Evolutionary conservation across 192 early-diverging fungal species (phyloP).

Genomic region (Borealophlyctis nickersoniae): DNA sequence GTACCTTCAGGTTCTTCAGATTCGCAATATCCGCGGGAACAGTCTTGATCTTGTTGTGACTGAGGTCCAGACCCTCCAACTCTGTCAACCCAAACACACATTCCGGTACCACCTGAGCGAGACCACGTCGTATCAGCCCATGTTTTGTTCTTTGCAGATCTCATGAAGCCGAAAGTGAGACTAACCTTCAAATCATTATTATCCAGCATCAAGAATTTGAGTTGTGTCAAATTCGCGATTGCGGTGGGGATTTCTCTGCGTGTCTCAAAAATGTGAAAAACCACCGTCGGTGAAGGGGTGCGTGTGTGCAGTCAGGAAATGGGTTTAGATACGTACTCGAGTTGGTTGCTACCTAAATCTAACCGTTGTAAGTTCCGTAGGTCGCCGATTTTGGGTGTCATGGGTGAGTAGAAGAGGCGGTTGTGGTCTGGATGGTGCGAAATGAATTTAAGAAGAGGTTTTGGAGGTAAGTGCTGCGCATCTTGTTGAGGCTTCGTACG

Average conservation of each 20-base stretch:
- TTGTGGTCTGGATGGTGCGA: constrained; percentile 28
- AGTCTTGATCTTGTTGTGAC: constrained; percentile 44
- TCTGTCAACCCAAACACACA: constrained; percentile 26
- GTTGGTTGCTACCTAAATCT: constrained; percentile 40
- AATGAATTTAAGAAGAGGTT: too few species aligned
- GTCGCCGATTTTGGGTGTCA: constrained; percentile 46
- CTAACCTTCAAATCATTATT: constrained; percentile 39
- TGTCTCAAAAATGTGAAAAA: too few species aligned
- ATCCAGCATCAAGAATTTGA: constrained; percentile 32
- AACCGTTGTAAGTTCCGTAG: constrained; percentile 31
- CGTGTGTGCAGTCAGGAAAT: too few species aligned
- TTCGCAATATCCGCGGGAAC: constrained; percentile 26
- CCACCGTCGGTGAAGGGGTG: too few species aligned
- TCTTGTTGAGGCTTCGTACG: too few species aligned
- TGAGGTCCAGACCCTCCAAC: constrained; percentile 31
- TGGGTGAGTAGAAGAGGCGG: constrained; percentile 46
- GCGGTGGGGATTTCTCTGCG: constrained; percentile 39
- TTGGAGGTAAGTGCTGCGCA: too few species aligned
- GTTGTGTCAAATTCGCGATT: constrained; percentile 34
- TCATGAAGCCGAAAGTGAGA: too few species aligned
- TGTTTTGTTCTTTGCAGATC: too few species aligned
- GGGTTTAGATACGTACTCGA: constrained; percentile 47
- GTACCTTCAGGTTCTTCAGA: constrained; percentile 24
- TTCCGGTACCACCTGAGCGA: constrained; percentile 29
- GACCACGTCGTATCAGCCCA: background rate